These are phyloP conservation scores for Arachis monticola DNA, from an alignment of 331 rosid species.

Conservation along the genomic window DNA sequence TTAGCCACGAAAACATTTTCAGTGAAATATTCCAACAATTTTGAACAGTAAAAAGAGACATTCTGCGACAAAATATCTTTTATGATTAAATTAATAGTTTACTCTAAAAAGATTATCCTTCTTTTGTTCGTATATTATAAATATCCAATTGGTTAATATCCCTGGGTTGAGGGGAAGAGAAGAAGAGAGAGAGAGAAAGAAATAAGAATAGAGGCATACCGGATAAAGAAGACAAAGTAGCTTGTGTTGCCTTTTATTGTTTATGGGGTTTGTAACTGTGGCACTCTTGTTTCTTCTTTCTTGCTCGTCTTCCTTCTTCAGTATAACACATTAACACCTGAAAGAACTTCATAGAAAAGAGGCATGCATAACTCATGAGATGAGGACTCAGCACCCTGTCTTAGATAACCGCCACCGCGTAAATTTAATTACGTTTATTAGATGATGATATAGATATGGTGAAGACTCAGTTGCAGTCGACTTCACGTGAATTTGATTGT, in stretches of 20 bases:
- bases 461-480: too few relatives aligned
- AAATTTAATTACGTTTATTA: conserved; percentile 20
- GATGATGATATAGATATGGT: too few relatives aligned
- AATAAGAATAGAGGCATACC: conserved; percentile 18
- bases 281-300: background rate
- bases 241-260: background rate
- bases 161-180: conserved; percentile 1
- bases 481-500: too few relatives aligned
- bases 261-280: background rate
- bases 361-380: background rate
- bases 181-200: background rate
- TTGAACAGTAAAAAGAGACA: background rate
- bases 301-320: background rate
- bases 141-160: background rate
- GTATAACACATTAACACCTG: background rate
- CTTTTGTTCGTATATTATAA: background rate
- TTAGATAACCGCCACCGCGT: background rate
- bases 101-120: background rate
- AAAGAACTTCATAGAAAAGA: background rate
- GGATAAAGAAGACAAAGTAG: background rate
- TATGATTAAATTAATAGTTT: too few relatives aligned
- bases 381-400: background rate
- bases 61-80: too few relatives aligned
- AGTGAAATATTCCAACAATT: too few relatives aligned
- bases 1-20: too few relatives aligned